phyloP scores from a whole-genome alignment of 768 basidiomycete species.

The Boletellus ananiceps region DNA sequence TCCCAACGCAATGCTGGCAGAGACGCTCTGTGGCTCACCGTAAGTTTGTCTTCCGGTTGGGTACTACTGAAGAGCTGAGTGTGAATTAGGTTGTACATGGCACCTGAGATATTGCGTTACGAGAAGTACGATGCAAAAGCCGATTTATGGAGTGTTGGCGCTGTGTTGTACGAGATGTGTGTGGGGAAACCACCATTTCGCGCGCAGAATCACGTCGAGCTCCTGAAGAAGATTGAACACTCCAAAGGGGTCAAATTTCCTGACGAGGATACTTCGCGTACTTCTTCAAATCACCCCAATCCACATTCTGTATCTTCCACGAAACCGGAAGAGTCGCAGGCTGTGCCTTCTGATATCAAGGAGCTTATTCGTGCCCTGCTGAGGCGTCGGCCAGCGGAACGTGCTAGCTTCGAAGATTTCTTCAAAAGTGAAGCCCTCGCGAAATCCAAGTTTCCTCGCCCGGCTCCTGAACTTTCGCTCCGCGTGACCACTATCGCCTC shows the following conservation, averaged over 20 bases:
- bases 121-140: slow-evolving; percentile 98
- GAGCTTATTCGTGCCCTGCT: slow-evolving; percentile 79
- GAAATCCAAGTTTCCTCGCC: slow-evolving; percentile 72
- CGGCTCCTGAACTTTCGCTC: slow-evolving; percentile 21
- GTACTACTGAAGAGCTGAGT: not conserved
- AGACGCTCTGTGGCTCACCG: slow-evolving; percentile 97
- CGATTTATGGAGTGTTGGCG: slow-evolving; percentile 97
- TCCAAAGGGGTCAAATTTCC: slow-evolving; percentile 93
- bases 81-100: slow-evolving; percentile 83
- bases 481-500: slow-evolving; percentile 10
- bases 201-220: slow-evolving; percentile 93
- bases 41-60: slow-evolving; percentile 38
- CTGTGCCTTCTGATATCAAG: slow-evolving; percentile 82
- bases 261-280: slow-evolving; percentile 67
- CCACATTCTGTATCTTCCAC: slow-evolving; percentile 14
- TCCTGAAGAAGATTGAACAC: slow-evolving; percentile 87
- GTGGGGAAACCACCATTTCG: slow-evolving; percentile 93
- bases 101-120: slow-evolving; percentile 94
- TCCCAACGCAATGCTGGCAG: slow-evolving; percentile 91
- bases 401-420: slow-evolving; percentile 89
- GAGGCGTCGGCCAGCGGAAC: slow-evolving; percentile 76
- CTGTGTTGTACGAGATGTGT: slow-evolving; percentile 93
- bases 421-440: slow-evolving; percentile 76
- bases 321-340: slow-evolving; percentile 45
- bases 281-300: slow-evolving; percentile 32